These are phyloP conservation scores for Agaricus sinodeliciosus DNA, from an alignment of 768 basidiomycete species.

Conservation along the genomic window DNA sequence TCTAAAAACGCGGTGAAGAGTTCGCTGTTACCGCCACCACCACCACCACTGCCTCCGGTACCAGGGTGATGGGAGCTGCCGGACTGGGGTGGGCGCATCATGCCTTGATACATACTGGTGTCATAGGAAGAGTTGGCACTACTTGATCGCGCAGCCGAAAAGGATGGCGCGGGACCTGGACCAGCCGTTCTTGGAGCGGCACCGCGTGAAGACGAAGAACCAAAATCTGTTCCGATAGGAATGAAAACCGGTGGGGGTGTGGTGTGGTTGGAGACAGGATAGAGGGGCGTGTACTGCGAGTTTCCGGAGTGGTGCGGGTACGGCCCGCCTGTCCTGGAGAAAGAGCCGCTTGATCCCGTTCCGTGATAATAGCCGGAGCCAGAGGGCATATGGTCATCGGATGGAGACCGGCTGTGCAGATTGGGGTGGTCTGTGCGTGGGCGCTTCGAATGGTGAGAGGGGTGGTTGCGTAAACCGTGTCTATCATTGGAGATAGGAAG, in stretches of 20 bases:
- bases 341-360: slow-evolving; percentile 7
- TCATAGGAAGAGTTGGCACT: slow-evolving; percentile 8
- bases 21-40: slow-evolving; percentile 2
- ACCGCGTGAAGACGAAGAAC: slow-evolving; percentile 8
- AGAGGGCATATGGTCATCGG: slow-evolving; percentile 10
- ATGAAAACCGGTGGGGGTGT: slow-evolving; percentile 10
- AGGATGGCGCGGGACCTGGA: slow-evolving; percentile 2
- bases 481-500: slow-evolving; percentile 8
- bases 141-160: slow-evolving; percentile 3
- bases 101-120: slow-evolving; percentile 4
- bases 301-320: slow-evolving; percentile 9
- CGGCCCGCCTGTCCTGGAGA: slow-evolving; percentile 5
- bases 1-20: slow-evolving; percentile 8
- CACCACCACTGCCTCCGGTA: slow-evolving; percentile 2
- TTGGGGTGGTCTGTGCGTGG: slow-evolving; percentile 11
- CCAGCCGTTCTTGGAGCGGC: slow-evolving; percentile 1
- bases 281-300: slow-evolving; percentile 11
- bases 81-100: slow-evolving; percentile 10
- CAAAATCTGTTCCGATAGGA: slow-evolving; percentile 5
- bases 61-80: slow-evolving; percentile 1
- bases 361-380: slow-evolving; percentile 7
- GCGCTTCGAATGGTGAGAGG: slow-evolving; percentile 8
- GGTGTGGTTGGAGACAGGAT: slow-evolving; percentile 9
- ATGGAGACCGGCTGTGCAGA: slow-evolving; percentile 10
- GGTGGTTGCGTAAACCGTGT: slow-evolving; percentile 1